Conservation (phyloP, 2,329 filamentous ascomycete genomes). For the Cadophora sp. region DNA sequence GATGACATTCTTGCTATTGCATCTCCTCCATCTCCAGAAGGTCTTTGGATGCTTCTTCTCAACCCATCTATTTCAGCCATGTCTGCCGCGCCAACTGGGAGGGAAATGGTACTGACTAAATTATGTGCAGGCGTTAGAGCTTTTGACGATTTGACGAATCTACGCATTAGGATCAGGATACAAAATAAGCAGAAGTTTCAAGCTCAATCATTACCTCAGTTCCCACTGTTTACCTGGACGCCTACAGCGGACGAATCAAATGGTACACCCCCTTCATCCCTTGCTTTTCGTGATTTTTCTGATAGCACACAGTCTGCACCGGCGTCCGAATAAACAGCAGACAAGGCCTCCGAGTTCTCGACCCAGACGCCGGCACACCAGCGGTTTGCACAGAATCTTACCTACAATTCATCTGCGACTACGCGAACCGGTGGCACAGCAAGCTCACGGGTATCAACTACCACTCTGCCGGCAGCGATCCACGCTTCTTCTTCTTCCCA, state of each 20-base stretch:
- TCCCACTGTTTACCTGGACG: conserved; percentile 8
- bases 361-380: conserved; percentile 24
- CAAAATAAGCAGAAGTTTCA: neutral
- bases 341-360: conserved; percentile 26
- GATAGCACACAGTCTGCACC: conserved; percentile 8
- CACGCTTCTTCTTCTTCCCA: conserved; percentile 27
- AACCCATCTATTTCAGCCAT: neutral
- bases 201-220: conserved; percentile 1
- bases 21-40: conserved; percentile 12
- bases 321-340: conserved; percentile 15
- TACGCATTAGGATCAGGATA: conserved; percentile 1
- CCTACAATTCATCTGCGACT: conserved; percentile 30
- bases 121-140: conserved; percentile 7
- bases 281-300: neutral
- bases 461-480: conserved; percentile 21
- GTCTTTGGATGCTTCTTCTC: conserved; percentile 2
- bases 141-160: conserved; percentile 11
- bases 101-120: neutral
- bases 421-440: conserved; percentile 30
- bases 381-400: conserved; percentile 24
- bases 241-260: conserved; percentile 14
- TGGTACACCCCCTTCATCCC: neutral
- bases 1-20: neutral
- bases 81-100: neutral
- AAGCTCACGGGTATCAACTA: conserved; percentile 19